Percentiles rank a stretch among this genome's conserved stretches.
These are phyloP conservation scores for Gracilaria caudata DNA, from an alignment of 23 red algal species.

Conservation along the genomic window DNA sequence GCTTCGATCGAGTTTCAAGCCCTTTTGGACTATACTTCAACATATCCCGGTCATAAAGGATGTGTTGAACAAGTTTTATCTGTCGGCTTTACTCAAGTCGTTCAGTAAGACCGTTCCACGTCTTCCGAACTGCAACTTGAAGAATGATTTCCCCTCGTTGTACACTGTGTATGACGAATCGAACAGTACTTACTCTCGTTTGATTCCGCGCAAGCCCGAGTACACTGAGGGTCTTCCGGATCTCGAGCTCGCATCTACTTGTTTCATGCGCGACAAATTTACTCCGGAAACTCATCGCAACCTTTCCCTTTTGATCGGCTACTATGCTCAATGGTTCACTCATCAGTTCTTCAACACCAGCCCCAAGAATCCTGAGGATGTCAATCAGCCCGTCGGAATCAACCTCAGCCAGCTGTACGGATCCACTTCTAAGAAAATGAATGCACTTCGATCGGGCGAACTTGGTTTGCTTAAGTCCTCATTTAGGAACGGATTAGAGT, in stretches of 20 bases:
- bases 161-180: slow-evolving; percentile 5
- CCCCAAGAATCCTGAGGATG: background rate
- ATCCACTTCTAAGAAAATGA: background rate
- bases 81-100: background rate
- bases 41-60: background rate
- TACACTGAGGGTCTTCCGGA: background rate
- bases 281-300: background rate
- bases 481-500: background rate
- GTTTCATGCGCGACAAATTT: background rate
- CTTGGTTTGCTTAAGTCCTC: background rate
- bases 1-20: background rate
- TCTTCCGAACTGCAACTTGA: background rate
- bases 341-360: slow-evolving; percentile 9
- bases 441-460: background rate
- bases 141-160: background rate
- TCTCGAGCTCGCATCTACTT: background rate
- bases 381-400: background rate
- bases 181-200: background rate
- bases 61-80: background rate
- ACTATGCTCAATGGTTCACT: background rate
- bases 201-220: background rate
- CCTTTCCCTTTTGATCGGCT: background rate
- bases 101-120: background rate
- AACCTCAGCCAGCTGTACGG: background rate
- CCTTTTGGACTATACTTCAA: background rate